These are phyloP conservation scores for Polytrichum formosum DNA, from an alignment of 225 moss, liverwort and hornwort genomes.

Conservation along the genomic window DNA sequence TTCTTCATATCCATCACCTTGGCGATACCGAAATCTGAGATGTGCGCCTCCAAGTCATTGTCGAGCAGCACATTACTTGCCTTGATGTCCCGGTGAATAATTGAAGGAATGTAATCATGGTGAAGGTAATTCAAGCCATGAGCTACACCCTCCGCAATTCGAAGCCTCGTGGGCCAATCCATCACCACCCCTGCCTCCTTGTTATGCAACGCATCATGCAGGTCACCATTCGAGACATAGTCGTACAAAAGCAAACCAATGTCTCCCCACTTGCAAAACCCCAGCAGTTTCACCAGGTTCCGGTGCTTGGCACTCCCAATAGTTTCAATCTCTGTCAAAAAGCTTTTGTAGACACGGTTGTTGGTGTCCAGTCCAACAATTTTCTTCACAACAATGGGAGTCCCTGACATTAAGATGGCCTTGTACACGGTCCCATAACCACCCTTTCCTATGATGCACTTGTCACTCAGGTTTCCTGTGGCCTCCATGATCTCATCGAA, in stretches of 20 bases:
- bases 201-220: constrained; percentile 29
- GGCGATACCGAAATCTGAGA: constrained; percentile 48
- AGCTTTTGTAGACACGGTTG: constrained; percentile 17
- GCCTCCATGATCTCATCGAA: constrained; percentile 29
- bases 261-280: constrained; percentile 26
- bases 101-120: constrained; percentile 33
- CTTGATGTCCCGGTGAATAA: constrained; percentile 47
- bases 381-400: constrained; percentile 29
- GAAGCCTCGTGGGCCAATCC: constrained; percentile 35
- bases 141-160: constrained; percentile 38
- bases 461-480: constrained; percentile 26
- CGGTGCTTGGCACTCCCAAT: constrained; percentile 24
- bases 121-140: constrained; percentile 47
- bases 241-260: constrained; percentile 38
- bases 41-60: constrained; percentile 29
- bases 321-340: constrained; percentile 30
- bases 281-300: constrained; percentile 41
- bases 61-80: constrained; percentile 49
- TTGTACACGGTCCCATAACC: constrained; percentile 38
- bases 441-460: constrained; percentile 25
- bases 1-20: constrained; percentile 19
- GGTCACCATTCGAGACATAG: constrained; percentile 33
- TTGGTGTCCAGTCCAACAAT: constrained; percentile 17
- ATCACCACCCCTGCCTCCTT: constrained; percentile 13
- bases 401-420: constrained; percentile 11